Conservation (phyloP, 352 stramenopile species). For the Pythium rhizo-oryzae region DNA sequence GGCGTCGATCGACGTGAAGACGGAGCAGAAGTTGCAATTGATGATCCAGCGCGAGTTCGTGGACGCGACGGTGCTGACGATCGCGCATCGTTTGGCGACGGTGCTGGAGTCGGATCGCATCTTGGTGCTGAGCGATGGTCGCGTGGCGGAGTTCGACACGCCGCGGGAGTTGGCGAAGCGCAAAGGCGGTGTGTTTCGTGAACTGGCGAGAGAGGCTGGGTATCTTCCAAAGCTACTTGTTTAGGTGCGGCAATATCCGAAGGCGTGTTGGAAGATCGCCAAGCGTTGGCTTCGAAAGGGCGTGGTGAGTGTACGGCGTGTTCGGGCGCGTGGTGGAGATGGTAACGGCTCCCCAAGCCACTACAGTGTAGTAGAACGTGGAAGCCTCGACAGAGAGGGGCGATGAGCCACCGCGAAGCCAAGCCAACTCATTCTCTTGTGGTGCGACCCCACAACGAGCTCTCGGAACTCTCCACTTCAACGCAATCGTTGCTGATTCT, state of each 20-base stretch:
- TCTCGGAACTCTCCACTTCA: not conserved
- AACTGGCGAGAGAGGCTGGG: constrained; percentile 4
- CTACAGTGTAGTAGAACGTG: too few relatives aligned
- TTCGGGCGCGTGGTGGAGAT: too few relatives aligned
- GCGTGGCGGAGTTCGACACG: constrained; percentile 85
- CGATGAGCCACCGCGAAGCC: too few relatives aligned
- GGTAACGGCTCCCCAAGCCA: too few relatives aligned
- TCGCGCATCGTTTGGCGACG: constrained; percentile 93
- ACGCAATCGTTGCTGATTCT: not conserved
- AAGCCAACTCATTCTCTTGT: not conserved
- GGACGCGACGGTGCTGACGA: constrained; percentile 90
- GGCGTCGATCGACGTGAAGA: constrained; percentile 56
- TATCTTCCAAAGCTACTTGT: not conserved
- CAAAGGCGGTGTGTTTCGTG: constrained; percentile 20
- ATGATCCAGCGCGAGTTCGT: constrained; percentile 88
- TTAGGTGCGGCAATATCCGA: not conserved
- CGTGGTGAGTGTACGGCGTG: too few relatives aligned
- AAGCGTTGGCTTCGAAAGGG: too few relatives aligned
- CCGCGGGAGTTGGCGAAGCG: constrained; percentile 33
- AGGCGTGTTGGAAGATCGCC: not conserved
- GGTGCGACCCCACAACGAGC: not conserved
- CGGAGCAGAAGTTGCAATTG: constrained; percentile 58
- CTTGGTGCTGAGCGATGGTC: constrained; percentile 86
- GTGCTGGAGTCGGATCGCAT: constrained; percentile 91
- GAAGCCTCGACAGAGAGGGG: too few relatives aligned